Conservation (phyloP, 148 eudicot species). For the Nepenthes gracilis region DNA sequence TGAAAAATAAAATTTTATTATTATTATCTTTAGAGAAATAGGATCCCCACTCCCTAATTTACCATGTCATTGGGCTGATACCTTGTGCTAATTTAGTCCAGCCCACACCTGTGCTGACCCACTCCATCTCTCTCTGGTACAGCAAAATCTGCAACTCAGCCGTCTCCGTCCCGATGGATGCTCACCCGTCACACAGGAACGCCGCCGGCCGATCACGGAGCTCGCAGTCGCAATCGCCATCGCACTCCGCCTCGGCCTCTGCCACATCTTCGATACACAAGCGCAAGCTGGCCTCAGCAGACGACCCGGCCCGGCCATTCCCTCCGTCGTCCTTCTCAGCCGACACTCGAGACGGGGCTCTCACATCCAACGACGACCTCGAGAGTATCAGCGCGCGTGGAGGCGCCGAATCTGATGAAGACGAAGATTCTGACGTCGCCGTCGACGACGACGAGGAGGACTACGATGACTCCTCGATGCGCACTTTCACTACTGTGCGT, state of each 20-base stretch:
- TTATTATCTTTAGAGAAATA: no score
- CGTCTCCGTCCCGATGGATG: constrained; percentile 24
- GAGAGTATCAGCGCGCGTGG: constrained; percentile 79
- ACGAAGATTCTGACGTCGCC: constrained; percentile 50
- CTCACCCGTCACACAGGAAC: constrained; percentile 37
- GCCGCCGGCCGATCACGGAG: constrained; percentile 68
- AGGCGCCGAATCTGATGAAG: constrained; percentile 42
- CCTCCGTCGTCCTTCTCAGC: constrained; percentile 51
- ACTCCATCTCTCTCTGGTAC: no score
- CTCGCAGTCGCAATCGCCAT: constrained; percentile 79
- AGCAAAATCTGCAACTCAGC: no score
- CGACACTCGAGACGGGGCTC: constrained; percentile 59
- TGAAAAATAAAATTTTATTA: no score
- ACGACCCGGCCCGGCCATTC: constrained; percentile 53
- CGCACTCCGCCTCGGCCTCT: constrained; percentile 83
- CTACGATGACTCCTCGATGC: constrained; percentile 51
- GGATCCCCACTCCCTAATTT: no score
- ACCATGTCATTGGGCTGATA: no score
- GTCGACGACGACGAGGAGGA: constrained; percentile 68
- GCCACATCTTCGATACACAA: constrained; percentile 70
- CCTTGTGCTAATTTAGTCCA: no score
- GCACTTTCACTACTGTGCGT: constrained; percentile 67
- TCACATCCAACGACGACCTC: constrained; percentile 61
- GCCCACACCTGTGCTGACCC: no score
- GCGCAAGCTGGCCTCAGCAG: constrained; percentile 44